phyloP scores from a whole-genome alignment of 495 filamentous ascomycete genomes.

The Tirmania nivea region DNA sequence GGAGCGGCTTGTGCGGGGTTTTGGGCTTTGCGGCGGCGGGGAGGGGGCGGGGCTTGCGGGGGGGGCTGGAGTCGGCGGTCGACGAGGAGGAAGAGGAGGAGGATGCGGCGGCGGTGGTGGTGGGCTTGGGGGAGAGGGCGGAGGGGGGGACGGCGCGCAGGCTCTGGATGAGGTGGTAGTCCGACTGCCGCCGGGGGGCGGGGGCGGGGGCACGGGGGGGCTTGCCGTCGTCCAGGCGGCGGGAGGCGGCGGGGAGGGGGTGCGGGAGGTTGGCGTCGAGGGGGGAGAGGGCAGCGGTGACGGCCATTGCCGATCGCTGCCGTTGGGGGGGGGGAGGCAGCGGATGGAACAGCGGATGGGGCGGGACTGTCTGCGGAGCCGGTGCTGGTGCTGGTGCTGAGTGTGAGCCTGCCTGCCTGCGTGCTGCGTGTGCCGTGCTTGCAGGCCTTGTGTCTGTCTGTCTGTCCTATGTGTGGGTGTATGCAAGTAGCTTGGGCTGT shows the following conservation, averaged over 20 bases:
- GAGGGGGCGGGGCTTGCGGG: slow-evolving; percentile 24
- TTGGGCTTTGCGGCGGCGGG: slow-evolving; percentile 33
- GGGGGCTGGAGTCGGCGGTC: slow-evolving; percentile 34
- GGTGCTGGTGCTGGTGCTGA: no score
- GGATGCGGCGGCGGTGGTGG: slow-evolving; percentile 1
- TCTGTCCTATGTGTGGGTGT: no score
- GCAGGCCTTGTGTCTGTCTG: no score
- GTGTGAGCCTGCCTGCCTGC: no score
- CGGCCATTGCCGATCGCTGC: background rate
- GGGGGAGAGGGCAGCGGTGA: background rate
- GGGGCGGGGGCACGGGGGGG: background rate
- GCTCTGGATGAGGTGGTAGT: slow-evolving; percentile 17
- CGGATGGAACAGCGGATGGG: no score
- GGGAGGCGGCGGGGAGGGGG: background rate
- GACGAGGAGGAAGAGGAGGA: background rate
- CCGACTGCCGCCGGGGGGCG: slow-evolving; percentile 10
- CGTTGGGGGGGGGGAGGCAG: background rate
- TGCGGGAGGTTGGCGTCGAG: background rate
- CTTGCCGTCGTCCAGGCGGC: no score
- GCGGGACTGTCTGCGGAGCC: no score
- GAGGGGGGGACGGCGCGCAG: slow-evolving; percentile 3
- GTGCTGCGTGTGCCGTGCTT: no score
- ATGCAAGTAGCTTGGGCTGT: no score
- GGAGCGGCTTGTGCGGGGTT: slow-evolving; percentile 31
- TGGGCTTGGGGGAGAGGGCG: background rate